These are phyloP conservation scores for Starmerella vaccinii DNA, from an alignment of 805 yeast genomes.

Conservation along the genomic window DNA sequence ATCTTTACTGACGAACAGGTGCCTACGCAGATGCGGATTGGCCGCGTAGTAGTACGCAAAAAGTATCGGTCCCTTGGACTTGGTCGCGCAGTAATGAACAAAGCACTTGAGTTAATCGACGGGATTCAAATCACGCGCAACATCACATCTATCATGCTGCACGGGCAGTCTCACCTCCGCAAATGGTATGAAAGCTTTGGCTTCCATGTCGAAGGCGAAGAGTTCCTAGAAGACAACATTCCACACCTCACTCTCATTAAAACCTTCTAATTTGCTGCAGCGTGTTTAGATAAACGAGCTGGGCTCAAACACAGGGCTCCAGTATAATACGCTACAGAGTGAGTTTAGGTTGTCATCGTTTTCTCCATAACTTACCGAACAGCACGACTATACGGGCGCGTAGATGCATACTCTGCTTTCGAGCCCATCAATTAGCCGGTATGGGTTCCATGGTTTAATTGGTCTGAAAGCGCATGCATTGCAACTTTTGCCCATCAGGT, in stretches of 20 bases:
- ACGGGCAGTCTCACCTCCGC: constrained; percentile 23
- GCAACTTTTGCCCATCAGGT: too few species aligned
- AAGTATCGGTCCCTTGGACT: constrained; percentile 16
- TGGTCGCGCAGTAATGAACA: constrained; percentile 17
- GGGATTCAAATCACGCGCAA: constrained; percentile 2
- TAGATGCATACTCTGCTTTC: too few species aligned
- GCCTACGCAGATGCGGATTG: constrained; percentile 12
- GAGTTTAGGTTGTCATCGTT: too few species aligned
- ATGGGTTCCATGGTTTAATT: too few species aligned
- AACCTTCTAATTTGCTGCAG: background rate
- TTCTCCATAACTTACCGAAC: too few species aligned
- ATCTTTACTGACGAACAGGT: constrained; percentile 10
- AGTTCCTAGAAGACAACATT: constrained; percentile 23
- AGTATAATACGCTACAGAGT: too few species aligned
- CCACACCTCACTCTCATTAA: constrained; percentile 17
- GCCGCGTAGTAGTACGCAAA: constrained; percentile 21
- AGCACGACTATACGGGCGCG: too few species aligned
- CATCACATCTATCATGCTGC: constrained; percentile 10
- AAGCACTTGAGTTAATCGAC: constrained; percentile 5
- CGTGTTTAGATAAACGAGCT: too few species aligned
- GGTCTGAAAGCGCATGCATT: too few species aligned
- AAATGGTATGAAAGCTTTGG: constrained; percentile 22
- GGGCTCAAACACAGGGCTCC: too few species aligned
- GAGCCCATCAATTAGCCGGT: too few species aligned
- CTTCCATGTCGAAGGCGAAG: constrained; percentile 15